Percentiles rank a stretch among this genome's conserved stretches.
phyloP scores from a whole-genome alignment of 257 asterid species.

The Solanum lignicaule region DNA sequence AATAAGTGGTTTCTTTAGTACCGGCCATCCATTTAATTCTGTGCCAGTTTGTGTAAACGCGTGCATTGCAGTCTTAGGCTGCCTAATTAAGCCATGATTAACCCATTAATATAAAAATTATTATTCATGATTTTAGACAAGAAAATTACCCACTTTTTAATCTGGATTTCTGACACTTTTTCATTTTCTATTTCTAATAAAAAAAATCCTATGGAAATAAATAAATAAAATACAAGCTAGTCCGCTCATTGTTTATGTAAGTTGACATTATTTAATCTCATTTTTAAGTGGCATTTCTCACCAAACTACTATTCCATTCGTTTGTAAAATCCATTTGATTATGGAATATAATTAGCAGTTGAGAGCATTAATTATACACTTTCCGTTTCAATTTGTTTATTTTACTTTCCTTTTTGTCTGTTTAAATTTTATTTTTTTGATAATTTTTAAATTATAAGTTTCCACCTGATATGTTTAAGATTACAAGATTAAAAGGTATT shows the following conservation, averaged over 20 bases:
- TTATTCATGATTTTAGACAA: not conserved
- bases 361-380: not conserved
- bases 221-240: not conserved
- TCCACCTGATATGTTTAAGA: too few species aligned
- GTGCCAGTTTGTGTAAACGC: not conserved
- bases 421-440: too few species aligned
- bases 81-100: not conserved
- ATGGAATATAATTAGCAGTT: not conserved
- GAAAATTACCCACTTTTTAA: not conserved
- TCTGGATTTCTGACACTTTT: not conserved
- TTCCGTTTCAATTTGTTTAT: too few species aligned
- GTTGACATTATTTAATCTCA: too few species aligned
- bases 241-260: not conserved
- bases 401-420: not conserved
- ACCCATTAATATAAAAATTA: not conserved
- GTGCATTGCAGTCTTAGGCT: not conserved
- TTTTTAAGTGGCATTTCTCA: too few species aligned
- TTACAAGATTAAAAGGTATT: too few species aligned
- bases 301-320: too few species aligned
- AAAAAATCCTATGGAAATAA: not conserved
- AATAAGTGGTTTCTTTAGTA: not conserved
- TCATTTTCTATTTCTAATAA: not conserved
- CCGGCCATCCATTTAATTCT: not conserved
- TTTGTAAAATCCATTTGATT: not conserved
- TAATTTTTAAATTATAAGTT: too few species aligned